Evolutionary conservation across 2,329 filamentous ascomycete genomes (phyloP).

Genomic region (Paraphoma sp.): DNA sequence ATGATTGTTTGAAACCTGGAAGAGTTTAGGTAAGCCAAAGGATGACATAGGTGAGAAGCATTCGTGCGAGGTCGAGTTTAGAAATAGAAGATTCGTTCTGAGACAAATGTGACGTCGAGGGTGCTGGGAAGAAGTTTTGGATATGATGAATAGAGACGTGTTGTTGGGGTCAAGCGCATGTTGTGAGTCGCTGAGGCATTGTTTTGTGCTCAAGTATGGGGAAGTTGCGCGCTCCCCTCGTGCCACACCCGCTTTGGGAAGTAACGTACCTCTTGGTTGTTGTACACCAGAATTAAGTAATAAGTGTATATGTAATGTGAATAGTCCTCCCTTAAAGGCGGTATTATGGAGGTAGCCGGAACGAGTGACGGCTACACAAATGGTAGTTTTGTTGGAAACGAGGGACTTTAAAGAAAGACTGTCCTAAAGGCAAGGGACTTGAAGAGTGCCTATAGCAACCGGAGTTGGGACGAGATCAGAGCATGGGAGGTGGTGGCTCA

Average conservation of each 20-base stretch:
- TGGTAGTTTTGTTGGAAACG: conserved; percentile 16
- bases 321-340: neutral
- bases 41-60: neutral
- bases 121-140: neutral
- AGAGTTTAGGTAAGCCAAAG: neutral
- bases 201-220: neutral
- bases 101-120: neutral
- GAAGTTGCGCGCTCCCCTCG: conserved; percentile 3
- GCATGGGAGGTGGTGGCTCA: conserved; percentile 24
- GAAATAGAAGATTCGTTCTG: neutral
- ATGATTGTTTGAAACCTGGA: conserved; percentile 20
- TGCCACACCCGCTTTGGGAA: conserved; percentile 5
- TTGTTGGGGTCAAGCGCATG: neutral
- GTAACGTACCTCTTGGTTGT: conserved; percentile 12
- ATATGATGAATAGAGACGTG: neutral
- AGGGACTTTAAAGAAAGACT: conserved; percentile 20
- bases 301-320: conserved; percentile 1
- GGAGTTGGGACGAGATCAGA: conserved; percentile 17
- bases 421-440: conserved; percentile 35
- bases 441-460: conserved; percentile 30
- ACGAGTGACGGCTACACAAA: conserved; percentile 34
- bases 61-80: neutral
- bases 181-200: neutral
- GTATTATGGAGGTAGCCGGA: conserved; percentile 16
- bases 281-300: conserved; percentile 3